Evolutionary conservation across 305 asterid species (phyloP), one percentile per base, ranked within the genome.

Genomic region (Plantago lanceolata): DNA sequence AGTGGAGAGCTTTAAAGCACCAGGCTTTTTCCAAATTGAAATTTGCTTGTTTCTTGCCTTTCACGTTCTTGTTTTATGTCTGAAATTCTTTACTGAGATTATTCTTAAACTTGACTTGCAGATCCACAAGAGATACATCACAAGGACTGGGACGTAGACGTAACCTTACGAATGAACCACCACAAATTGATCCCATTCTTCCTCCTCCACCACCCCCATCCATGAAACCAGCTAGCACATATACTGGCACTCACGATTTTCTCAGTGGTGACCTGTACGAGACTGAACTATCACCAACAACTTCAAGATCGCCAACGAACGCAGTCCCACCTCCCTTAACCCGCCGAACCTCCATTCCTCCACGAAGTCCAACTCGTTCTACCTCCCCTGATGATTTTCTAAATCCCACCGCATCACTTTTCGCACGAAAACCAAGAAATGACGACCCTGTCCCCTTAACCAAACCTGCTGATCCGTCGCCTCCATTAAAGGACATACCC

Each of bases 181-280:
- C 59, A 44, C 86, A 73, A 40, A 51, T 75, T 61, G 82, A 74
- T 65, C 85, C 89, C 0, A 48, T 79, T 74, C 89, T 84, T 66
- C 89, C 90, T 69, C 97, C 97, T 54, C 98, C 97, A 54, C 95
- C 95, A 3, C 64, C 33, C 6, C 67, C 95, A 52, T 81, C 89
- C 13, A 78, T 52, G 66, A 84, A 77, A 21, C 86, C 93, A 40
- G 57, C 72, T 49, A 63, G 75, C 64, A 13, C 90, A 1, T 88
- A 83, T 40, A 70, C 84, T 17, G 72, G 73, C 69, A 56, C 44
- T 76, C 76, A 79, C 29, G 99, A 93, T 81, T 90, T 80, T 78
- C 92, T 93, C 64, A 93, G 99, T 71, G 99, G 99, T 3, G 99
- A 90, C 57, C 19, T 59, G 44, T 87, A 85, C 35, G 88, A 83